Base-by-base conservation (phyloP, 225 moss, liverwort and hornwort species). In the Bryoerythrophyllum caledonicum region DNA sequence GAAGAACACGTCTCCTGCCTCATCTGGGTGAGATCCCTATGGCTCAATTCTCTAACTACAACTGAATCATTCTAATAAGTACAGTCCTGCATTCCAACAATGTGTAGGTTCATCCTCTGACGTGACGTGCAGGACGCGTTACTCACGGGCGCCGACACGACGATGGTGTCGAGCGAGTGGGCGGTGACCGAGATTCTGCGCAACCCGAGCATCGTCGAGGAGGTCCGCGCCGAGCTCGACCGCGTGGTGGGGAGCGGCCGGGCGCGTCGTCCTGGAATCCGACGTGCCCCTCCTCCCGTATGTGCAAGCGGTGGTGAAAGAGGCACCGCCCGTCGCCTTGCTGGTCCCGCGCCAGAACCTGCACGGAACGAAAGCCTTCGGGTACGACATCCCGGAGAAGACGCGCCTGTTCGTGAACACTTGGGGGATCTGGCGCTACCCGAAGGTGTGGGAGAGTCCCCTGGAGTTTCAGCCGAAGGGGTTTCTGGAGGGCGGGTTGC, bases 401-500 rank as follows among this genome's bases (percentile, higher is more conserved):
- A 75, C 75, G 25, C n/a, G 66, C 12, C 13, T 72, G 58, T 63
- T 79, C 8, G 58, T 79, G 5, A 79, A 79, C 13, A 11, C 4
- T 2, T 79, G 72, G 57, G 65, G 64, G 0, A 48, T 79, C 7
- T 23, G 35, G 5, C 71, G 49, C 12, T 72, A 79, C 19, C 66
- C 78, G 0, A 14, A 43, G 5, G 24, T 11, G 10, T 77, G 69
- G 69, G 38, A 52, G 34, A 52, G 72, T 7, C 75, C 84, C 0
- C 58, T 73, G 6, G 68, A 78, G 2, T 89, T 86, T 62, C 4
- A 65, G 23, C 86, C 84, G 1, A 76, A 82, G 14, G 48, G 89
- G 52, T 86, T 86, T 71, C 37, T 80, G 3, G 23, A 59, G 16
- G 59, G 28, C 1, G 24, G 11, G 14, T 11, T 37, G 53, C 8